phyloP scores from a whole-genome alignment of 1,284 basidiomycete species.

The Puccinia hordei region DNA sequence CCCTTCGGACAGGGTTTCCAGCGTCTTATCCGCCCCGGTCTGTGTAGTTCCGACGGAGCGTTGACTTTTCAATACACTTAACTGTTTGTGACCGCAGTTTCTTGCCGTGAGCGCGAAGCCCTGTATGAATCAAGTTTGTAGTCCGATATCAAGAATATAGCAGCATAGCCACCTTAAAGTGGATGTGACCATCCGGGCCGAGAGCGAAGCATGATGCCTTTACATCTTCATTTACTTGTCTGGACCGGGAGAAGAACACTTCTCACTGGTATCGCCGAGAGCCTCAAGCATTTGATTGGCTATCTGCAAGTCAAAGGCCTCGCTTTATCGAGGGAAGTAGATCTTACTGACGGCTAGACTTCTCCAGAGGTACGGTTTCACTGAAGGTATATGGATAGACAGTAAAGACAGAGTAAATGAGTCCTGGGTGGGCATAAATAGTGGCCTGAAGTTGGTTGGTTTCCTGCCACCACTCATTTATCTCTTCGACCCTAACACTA shows the following conservation, averaged over 20 bases:
- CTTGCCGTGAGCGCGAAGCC: background rate
- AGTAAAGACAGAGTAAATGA: background rate
- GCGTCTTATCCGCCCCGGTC: too few species aligned
- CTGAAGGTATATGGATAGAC: background rate
- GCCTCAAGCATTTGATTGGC: too few species aligned
- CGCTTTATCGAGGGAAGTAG: background rate
- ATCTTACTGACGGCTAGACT: too few species aligned
- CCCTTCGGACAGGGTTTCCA: too few species aligned
- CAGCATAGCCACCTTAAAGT: constrained; percentile 1
- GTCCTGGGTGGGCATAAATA: background rate
- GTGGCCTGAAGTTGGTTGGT: too few species aligned
- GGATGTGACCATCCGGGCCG: background rate
- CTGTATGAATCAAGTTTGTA: background rate
- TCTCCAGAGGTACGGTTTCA: background rate
- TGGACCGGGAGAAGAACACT: background rate
- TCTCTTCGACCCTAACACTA: too few species aligned
- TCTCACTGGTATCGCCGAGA: too few species aligned
- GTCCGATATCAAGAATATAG: background rate
- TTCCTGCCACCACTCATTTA: too few species aligned
- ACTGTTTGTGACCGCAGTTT: background rate
- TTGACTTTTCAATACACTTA: too few species aligned
- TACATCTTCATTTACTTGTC: background rate
- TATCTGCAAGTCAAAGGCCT: too few species aligned
- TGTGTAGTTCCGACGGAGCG: too few species aligned
- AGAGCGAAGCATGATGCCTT: background rate